phyloP scores from a whole-genome alignment of 2,329 filamentous ascomycete genomes.

The Scedosporium dehoogii region DNA sequence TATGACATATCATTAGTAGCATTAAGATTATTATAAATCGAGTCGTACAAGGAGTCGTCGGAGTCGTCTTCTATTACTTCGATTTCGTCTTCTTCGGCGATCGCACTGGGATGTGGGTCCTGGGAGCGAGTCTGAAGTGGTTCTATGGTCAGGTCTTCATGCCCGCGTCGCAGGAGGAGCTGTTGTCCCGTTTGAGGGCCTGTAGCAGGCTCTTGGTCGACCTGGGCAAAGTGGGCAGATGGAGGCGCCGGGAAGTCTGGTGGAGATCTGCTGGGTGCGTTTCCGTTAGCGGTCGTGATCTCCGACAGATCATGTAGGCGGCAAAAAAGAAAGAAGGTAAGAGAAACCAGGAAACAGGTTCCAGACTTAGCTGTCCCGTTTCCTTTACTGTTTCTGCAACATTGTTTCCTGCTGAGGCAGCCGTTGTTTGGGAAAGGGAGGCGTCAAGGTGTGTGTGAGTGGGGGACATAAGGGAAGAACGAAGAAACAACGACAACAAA shows the following conservation, averaged over 20 bases:
- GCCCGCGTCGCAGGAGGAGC: background rate
- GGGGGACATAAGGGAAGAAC: background rate
- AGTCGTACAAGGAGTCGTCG: constrained; percentile 8
- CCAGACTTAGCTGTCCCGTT: background rate
- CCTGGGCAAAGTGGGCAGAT: background rate
- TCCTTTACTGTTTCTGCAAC: background rate
- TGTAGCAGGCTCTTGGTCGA: background rate
- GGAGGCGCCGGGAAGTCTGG: background rate
- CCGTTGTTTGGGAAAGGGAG: constrained; percentile 2
- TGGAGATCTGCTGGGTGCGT: constrained; percentile 1
- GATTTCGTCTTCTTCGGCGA: constrained; percentile 1
- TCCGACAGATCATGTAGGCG: constrained; percentile 1
- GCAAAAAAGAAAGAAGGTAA: background rate
- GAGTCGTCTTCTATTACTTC: constrained; percentile 1
- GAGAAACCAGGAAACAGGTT: background rate
- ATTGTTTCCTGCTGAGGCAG: background rate
- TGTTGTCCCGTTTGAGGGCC: background rate
- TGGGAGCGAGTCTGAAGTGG: background rate
- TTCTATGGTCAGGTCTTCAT: background rate
- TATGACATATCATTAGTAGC: constrained; percentile 10
- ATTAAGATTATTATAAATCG: constrained; percentile 9
- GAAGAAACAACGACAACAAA: background rate
- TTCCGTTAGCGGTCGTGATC: background rate
- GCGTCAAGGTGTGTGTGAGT: background rate
- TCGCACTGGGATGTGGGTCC: background rate